Percentiles rank a stretch among this genome's conserved stretches.
Conservation (phyloP, 805 yeast species). For the Clavispora asparagi region DNA sequence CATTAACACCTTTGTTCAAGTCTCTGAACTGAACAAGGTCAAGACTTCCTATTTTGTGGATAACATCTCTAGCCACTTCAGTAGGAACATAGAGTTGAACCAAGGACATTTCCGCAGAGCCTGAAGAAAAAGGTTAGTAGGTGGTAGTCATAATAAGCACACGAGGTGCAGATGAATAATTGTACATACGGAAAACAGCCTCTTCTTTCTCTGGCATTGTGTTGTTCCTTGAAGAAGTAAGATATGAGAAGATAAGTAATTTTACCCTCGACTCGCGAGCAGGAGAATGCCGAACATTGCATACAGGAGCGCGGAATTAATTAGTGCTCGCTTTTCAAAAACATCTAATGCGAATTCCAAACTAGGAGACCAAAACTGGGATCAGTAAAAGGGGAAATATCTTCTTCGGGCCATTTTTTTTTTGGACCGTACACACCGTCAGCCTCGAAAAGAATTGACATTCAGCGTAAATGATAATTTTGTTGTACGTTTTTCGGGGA, state of each 20-base stretch:
- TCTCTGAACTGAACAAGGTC: slow-evolving; percentile 88
- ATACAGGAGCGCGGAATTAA: neutral
- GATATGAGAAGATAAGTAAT: neutral
- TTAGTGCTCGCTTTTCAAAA: neutral
- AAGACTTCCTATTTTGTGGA: slow-evolving; percentile 80
- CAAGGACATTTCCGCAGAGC: slow-evolving; percentile 97
- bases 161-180: neutral
- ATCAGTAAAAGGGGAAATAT: no score
- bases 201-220: slow-evolving; percentile 32
- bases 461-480: no score
- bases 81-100: slow-evolving; percentile 88
- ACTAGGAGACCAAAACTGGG: no score
- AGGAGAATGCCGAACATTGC: neutral
- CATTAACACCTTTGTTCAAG: slow-evolving; percentile 65
- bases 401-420: no score
- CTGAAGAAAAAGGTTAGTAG: slow-evolving; percentile 20
- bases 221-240: neutral
- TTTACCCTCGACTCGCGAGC: neutral
- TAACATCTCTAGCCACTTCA: slow-evolving; percentile 82
- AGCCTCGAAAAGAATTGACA: no score
- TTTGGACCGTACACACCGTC: no score
- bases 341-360: no score
- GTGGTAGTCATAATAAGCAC: neutral
- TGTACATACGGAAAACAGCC: slow-evolving; percentile 42
- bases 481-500: no score